Conservation (phyloP, 495 filamentous ascomycete genomes). For the Talaromyces ruber region DNA sequence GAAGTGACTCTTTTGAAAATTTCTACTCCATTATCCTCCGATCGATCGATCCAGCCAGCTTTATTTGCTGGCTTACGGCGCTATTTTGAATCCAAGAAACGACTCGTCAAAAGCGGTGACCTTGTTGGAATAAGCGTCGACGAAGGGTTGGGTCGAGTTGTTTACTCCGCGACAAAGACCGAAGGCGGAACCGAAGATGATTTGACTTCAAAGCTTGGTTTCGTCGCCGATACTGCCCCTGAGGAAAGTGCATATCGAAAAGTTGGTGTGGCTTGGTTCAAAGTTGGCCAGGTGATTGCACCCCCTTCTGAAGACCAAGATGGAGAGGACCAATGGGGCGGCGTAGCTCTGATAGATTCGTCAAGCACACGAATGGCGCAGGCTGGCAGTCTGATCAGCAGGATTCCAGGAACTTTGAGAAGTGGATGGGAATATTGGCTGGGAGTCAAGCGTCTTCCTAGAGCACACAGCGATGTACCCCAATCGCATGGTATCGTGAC, state of each 20-base stretch:
- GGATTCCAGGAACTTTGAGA: slow-evolving; percentile 61
- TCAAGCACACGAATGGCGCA: slow-evolving; percentile 79
- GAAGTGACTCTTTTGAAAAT: slow-evolving; percentile 89
- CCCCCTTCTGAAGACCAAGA: slow-evolving; percentile 43
- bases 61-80: slow-evolving; percentile 77
- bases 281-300: slow-evolving; percentile 63
- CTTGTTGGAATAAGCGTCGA: slow-evolving; percentile 82
- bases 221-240: slow-evolving; percentile 13
- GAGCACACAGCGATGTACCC: slow-evolving; percentile 22
- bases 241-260: slow-evolving; percentile 22
- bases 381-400: slow-evolving; percentile 71
- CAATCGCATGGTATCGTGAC: slow-evolving; percentile 36
- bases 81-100: slow-evolving; percentile 69
- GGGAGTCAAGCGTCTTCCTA: slow-evolving; percentile 53
- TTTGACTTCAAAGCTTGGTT: slow-evolving; percentile 38
- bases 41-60: slow-evolving; percentile 71
- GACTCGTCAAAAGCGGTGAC: slow-evolving; percentile 78
- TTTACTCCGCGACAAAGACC: slow-evolving; percentile 51
- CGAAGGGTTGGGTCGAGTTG: slow-evolving; percentile 63
- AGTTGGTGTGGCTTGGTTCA: slow-evolving; percentile 80
- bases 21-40: slow-evolving; percentile 78
- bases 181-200: slow-evolving; percentile 62
- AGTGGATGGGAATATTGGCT: slow-evolving; percentile 86
- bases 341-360: slow-evolving; percentile 74
- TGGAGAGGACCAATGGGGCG: slow-evolving; percentile 69